phyloP scores from a whole-genome alignment of 2,329 filamentous ascomycete genomes.

The Fusarium paranaense region DNA sequence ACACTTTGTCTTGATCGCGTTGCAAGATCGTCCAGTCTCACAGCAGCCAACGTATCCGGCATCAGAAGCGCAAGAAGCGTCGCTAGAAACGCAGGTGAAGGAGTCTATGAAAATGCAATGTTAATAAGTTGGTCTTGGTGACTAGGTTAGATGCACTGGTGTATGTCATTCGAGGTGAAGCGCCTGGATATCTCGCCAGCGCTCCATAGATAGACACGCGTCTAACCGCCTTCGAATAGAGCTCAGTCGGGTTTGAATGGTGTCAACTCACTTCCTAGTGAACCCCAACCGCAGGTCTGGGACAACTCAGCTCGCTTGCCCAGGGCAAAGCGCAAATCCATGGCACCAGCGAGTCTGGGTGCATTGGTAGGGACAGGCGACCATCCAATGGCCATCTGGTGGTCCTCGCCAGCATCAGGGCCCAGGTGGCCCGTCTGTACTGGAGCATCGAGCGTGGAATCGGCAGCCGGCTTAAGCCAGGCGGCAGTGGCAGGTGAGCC shows the following conservation, averaged over 20 bases:
- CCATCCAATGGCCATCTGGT: slow-evolving; percentile 46
- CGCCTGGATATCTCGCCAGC: background rate
- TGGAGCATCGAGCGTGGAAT: slow-evolving; percentile 46
- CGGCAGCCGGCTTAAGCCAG: slow-evolving; percentile 41
- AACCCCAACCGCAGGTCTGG: slow-evolving; percentile 49
- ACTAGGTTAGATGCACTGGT: background rate
- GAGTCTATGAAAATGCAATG: slow-evolving; percentile 34
- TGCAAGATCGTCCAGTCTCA: slow-evolving; percentile 43
- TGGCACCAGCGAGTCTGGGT: slow-evolving; percentile 45
- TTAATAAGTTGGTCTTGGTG: background rate
- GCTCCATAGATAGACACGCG: background rate
- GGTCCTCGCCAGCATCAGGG: slow-evolving; percentile 26
- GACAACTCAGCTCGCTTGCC: slow-evolving; percentile 43
- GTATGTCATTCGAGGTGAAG: background rate
- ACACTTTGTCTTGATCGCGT: slow-evolving; percentile 48
- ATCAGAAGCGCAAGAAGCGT: slow-evolving; percentile 43
- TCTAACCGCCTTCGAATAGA: background rate
- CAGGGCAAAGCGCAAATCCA: slow-evolving; percentile 45
- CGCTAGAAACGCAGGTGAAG: slow-evolving; percentile 44
- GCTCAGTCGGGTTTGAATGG: background rate
- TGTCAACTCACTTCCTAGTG: slow-evolving; percentile 45
- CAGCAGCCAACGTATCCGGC: slow-evolving; percentile 49
- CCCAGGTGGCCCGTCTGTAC: slow-evolving; percentile 39
- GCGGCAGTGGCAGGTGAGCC: slow-evolving; percentile 35
- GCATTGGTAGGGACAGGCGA: slow-evolving; percentile 48